A percentile compares a stretch with the other conserved stretches of the same genome.
Evolutionary conservation across 1,139 yeast species (phyloP).

Genomic region (Hansenula lynferdii): DNA sequence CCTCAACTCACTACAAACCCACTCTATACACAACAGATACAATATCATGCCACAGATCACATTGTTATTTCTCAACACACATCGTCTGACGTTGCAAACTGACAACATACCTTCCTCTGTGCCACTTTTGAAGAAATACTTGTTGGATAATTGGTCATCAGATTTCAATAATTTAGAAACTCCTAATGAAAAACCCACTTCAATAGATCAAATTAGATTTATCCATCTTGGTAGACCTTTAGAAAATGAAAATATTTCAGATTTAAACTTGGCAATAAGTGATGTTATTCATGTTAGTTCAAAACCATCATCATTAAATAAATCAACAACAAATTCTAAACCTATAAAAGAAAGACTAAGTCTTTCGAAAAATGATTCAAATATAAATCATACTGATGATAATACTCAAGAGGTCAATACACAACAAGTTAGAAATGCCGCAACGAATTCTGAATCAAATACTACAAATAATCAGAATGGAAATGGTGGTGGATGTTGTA

Average conservation of each 20-base stretch:
- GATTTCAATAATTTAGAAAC: neutral
- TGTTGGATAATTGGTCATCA: neutral
- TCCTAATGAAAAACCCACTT: conserved; percentile 3
- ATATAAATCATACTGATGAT: neutral
- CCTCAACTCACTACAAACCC: too few species aligned
- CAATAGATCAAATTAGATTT: conserved; percentile 12
- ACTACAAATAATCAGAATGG: too few species aligned
- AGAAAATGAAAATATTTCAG: neutral
- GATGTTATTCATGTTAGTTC: conserved; percentile 15
- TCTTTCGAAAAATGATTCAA: neutral
- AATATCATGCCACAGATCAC: neutral
- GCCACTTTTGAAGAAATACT: neutral
- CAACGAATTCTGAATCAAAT: too few species aligned
- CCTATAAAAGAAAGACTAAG: neutral
- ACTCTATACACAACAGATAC: too few species aligned
- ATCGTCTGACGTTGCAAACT: neutral
- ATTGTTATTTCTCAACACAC: neutral
- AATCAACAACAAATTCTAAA: neutral
- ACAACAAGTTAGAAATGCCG: too few species aligned
- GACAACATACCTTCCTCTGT: neutral
- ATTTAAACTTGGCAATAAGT: conserved; percentile 11
- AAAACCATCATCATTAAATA: conserved; percentile 7
- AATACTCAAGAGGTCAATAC: too few species aligned
- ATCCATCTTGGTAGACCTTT: conserved; percentile 18
- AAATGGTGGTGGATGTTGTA: too few species aligned